Evolutionary conservation across 164 flowering plant genomes (phyloP), one percentile per base, ranked within the genome.

Genomic region (Magnolia officinalis): DNA sequence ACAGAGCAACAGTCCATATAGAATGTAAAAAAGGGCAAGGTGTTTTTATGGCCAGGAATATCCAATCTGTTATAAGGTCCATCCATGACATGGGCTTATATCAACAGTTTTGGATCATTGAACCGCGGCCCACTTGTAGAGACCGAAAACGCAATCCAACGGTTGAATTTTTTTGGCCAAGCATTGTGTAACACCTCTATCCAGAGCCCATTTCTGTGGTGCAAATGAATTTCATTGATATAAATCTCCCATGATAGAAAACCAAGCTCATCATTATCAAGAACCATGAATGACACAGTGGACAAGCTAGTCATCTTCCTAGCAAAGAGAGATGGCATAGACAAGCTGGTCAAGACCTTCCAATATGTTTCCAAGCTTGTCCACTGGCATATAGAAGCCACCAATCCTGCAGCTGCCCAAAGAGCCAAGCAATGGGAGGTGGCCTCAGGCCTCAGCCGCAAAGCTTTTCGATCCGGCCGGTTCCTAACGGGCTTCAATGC

Each of bases 301-400:
- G 99, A 93, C 89, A 96, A 92, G 85, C 86, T 93, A 49, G 95
- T 94, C 10, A 83, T 92, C 88, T 96, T 93, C 86, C 84, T 96
- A 50, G 98, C 97, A 51, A 96, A 94, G 86, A 83, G 99, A 82
- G 99, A 96, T 79, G 99, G 99, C 72, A 94, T 94, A 26, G 98
- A 94, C 90, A 94, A 96, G 86, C 94, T 96, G 2, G 99, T 96
- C 71, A 96, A 96, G 87, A 96, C 99, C 63, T 92, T 94, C 84
- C 99, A 96, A 70, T 94, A 94, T 76, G 97, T 94, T 55, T 94
- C 99, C 82, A 93, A 96, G 86, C 91, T 96, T 1, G 86, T 81
- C 37, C 87, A 90, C 83, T 93, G 91, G 90, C 93, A 86, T 6
- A 75, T 72, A n/a, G 94, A 90, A 50, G 21, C 86, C 71, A 67